phyloP scores from a whole-genome alignment of 192 early-diverging fungal genomes.

The Coemansia sp. region DNA sequence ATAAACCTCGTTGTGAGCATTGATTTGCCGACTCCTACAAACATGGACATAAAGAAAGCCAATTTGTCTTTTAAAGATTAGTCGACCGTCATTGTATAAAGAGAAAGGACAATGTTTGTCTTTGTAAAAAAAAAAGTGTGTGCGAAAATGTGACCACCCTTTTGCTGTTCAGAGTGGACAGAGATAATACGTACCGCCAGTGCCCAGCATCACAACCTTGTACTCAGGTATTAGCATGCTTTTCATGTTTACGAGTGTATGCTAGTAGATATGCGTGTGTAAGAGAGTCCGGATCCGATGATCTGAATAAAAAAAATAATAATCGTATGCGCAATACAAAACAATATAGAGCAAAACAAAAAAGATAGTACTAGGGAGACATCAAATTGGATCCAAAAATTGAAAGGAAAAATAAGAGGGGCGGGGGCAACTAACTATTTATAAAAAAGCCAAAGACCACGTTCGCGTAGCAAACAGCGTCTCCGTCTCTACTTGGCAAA shows the following conservation, averaged over 20 bases:
- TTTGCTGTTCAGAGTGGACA: neutral
- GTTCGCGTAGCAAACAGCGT: neutral
- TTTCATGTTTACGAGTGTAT: slow-evolving; percentile 16
- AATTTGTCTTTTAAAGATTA: neutral
- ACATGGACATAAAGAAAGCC: neutral
- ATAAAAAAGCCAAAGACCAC: neutral
- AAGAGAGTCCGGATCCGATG: neutral
- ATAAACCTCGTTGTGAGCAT: slow-evolving; percentile 93
- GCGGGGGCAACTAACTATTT: neutral
- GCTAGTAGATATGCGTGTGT: neutral
- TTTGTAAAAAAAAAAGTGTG: neutral
- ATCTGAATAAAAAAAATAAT: slow-evolving; percentile 11
- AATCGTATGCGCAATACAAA: slow-evolving; percentile 5
- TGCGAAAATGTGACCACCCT: slow-evolving; percentile 8
- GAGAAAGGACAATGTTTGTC: neutral
- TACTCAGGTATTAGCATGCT: slow-evolving; percentile 77
- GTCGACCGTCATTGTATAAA: neutral
- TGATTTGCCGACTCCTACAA: slow-evolving; percentile 75
- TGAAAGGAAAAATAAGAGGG: slow-evolving; percentile 13
- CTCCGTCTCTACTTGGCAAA: too few species aligned
- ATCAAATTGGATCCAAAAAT: slow-evolving; percentile 6
- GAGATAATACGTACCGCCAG: slow-evolving; percentile 69
- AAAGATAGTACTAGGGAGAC: slow-evolving; percentile 16
- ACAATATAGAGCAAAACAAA: slow-evolving; percentile 2
- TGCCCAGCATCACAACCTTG: slow-evolving; percentile 93